Evolutionary conservation across 164 flowering plant species (phyloP).

Genomic region (Warburgia ugandensis): DNA sequence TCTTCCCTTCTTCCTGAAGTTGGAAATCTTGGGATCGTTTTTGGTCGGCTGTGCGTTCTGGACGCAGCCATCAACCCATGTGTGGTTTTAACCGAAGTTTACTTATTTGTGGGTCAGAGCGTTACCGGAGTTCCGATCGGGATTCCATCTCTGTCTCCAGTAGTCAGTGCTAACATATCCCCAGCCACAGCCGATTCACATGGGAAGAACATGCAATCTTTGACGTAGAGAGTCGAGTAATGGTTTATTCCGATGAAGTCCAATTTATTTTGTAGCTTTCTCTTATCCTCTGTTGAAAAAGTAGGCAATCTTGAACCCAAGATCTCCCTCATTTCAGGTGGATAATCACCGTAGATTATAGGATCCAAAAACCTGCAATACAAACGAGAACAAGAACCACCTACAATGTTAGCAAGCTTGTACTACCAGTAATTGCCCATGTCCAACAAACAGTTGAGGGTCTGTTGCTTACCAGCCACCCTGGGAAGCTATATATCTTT

Average conservation of each 20-base stretch:
- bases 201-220: slow-evolving; percentile 11
- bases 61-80: too few relatives aligned
- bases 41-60: too few relatives aligned
- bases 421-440: not conserved
- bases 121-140: slow-evolving; percentile 14
- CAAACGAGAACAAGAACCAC: not conserved
- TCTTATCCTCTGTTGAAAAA: slow-evolving; percentile 20
- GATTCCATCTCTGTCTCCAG: slow-evolving; percentile 12
- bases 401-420: not conserved
- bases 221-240: slow-evolving; percentile 11
- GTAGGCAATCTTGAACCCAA: slow-evolving; percentile 23
- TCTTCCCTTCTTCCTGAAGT: too few relatives aligned
- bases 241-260: slow-evolving; percentile 32
- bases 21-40: too few relatives aligned
- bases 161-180: not conserved
- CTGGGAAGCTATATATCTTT: slow-evolving; percentile 3
- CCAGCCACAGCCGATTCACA: not conserved
- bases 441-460: not conserved
- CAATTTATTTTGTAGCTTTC: slow-evolving; percentile 15
- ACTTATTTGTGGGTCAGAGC: too few relatives aligned
- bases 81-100: too few relatives aligned
- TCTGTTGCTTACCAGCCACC: slow-evolving; percentile 3
- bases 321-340: slow-evolving; percentile 26
- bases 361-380: slow-evolving; percentile 27
- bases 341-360: slow-evolving; percentile 32